Evolutionary conservation across 768 basidiomycete species (phyloP), one percentile per base, ranked within the genome.

Genomic region (Gloeopeniophorella convolvens): DNA sequence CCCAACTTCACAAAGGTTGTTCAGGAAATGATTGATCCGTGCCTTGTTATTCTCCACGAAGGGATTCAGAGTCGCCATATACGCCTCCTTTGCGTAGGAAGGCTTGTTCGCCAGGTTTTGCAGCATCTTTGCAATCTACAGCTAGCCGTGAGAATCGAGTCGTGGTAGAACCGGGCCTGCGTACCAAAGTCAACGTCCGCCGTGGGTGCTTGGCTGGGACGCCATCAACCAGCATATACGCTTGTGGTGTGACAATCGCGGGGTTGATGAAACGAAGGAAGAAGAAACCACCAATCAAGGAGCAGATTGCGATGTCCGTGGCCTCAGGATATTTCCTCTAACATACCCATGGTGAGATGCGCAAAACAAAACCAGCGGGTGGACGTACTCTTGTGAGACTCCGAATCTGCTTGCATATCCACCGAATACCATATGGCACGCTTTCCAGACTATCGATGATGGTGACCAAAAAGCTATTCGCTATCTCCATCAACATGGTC

Each of bases 231-330:
- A 99, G 79, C 96, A 99, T 99, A 67, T 98, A 99, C 26, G 96
- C 96, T 65, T 99, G 96, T 0, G 96, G 96, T 0, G 96, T 99
- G 54, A 99, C 96, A 48, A 99, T 91, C 2, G 96, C 96, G 2
- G 96, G 96, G 62, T 99, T 99, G 72, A 99, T 98, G 72, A 99
- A 99, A 16, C 96, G 89, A 54, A 99, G 82, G 79, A 99, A 99
- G 80, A 99, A 99, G 73, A 99, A 99, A 9, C 96, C 96, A 42
- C 96, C 96, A 56, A 99, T 99, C 45, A 99, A 80, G 6, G 94
- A 97, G 65, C 95, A 98, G 49, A 99, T 95, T 41, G 95, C 93
- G 59, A 93, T 94, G 71, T 98, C 96, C 24, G 90, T 95, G 26
- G 95, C 96, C 49, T 99, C 96, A 1, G 96, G 96, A 68, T 98